These are phyloP conservation scores for Bipolaris victoriae DNA, from an alignment of 2,329 filamentous ascomycete genomes.

Conservation along the genomic window DNA sequence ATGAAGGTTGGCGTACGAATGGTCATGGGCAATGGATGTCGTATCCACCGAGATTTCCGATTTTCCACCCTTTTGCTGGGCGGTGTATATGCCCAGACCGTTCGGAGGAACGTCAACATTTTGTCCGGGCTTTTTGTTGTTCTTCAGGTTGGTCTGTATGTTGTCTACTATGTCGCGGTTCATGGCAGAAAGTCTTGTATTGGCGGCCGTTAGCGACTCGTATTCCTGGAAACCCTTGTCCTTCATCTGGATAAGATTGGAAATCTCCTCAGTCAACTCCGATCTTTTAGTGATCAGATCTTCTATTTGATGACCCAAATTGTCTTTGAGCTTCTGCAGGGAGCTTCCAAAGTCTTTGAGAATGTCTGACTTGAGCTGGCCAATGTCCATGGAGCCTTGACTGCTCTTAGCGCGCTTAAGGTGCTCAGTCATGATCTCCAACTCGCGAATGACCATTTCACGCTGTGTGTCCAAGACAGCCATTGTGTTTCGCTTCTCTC, in stretches of 20 bases:
- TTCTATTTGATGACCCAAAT: constrained; percentile 76
- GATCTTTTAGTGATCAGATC: constrained; percentile 89
- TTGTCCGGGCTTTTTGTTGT: constrained; percentile 62
- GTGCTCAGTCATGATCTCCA: constrained; percentile 88
- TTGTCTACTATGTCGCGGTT: constrained; percentile 95
- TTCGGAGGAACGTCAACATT: constrained; percentile 57
- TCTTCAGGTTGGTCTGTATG: constrained; percentile 92
- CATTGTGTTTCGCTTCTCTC: constrained; percentile 94
- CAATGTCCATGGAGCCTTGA: constrained; percentile 76
- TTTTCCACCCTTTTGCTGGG: constrained; percentile 46
- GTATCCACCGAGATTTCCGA: constrained; percentile 51
- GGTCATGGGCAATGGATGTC: constrained; percentile 46
- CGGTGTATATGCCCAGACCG: constrained; percentile 67
- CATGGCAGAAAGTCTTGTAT: constrained; percentile 89
- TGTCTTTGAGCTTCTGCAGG: constrained; percentile 76
- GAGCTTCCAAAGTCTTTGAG: constrained; percentile 67
- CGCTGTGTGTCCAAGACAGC: constrained; percentile 92
- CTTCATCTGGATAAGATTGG: constrained; percentile 80
- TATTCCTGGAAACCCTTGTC: constrained; percentile 95
- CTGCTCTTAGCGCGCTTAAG: constrained; percentile 85
- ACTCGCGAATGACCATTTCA: constrained; percentile 91
- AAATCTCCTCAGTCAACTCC: constrained; percentile 82
- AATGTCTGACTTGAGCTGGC: constrained; percentile 69
- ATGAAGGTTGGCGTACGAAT: constrained; percentile 52
- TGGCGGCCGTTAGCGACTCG: constrained; percentile 92